Percentiles rank a stretch among this genome's conserved stretches.
Evolutionary conservation across 1,284 basidiomycete genomes (phyloP).

Genomic region (Pseudozyma sp.): DNA sequence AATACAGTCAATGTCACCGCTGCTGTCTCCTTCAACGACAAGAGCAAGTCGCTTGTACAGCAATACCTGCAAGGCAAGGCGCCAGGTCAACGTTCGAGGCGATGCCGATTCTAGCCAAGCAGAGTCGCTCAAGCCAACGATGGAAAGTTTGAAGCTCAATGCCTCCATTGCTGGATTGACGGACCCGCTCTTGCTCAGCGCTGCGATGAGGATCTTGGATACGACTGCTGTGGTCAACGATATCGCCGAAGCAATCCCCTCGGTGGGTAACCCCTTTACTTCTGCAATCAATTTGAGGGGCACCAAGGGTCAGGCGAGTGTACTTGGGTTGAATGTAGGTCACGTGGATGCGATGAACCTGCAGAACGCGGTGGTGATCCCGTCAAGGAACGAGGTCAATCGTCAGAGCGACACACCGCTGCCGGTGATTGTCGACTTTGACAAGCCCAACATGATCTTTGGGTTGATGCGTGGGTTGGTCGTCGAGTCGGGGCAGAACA

Average conservation of each 20-base stretch:
- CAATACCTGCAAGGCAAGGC: conserved; percentile 6
- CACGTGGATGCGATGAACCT: conserved; percentile 74
- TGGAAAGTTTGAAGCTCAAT: conserved; percentile 71
- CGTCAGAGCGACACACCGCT: conserved; percentile 75
- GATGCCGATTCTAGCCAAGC: background rate
- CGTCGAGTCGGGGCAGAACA: conserved; percentile 75
- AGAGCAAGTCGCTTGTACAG: conserved; percentile 12
- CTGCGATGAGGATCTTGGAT: conserved; percentile 74
- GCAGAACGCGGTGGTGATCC: conserved; percentile 70
- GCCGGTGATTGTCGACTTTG: conserved; percentile 75
- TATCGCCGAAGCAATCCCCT: conserved; percentile 76
- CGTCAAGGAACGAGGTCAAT: conserved; percentile 65
- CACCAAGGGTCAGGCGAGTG: conserved; percentile 76
- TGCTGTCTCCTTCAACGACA: conserved; percentile 29
- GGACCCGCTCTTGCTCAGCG: conserved; percentile 74
- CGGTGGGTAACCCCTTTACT: conserved; percentile 78
- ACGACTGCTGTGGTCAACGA: conserved; percentile 78
- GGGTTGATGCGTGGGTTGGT: conserved; percentile 77
- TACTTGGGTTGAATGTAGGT: conserved; percentile 76
- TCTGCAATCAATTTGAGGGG: conserved; percentile 74
- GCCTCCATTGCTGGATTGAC: conserved; percentile 76
- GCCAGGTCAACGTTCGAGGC: conserved; percentile 9
- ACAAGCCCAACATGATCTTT: conserved; percentile 77
- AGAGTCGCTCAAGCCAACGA: conserved; percentile 3
- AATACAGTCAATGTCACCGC: conserved; percentile 52